Evolutionary conservation across 1,139 yeast genomes (phyloP).

Genomic region (Saccharomycopsis crataegensis): DNA sequence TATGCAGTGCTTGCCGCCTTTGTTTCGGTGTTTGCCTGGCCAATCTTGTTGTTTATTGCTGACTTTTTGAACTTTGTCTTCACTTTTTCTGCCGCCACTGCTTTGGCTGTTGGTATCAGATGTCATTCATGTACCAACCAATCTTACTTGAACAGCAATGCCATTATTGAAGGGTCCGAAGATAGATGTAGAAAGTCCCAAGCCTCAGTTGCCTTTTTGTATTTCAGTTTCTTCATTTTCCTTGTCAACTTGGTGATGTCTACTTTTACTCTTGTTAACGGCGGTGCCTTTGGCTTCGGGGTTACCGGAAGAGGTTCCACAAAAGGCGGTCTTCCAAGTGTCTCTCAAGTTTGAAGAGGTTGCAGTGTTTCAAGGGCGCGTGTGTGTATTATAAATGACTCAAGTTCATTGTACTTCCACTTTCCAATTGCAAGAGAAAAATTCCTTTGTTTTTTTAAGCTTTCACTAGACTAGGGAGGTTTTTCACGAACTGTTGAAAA

Average conservation of each 20-base stretch:
- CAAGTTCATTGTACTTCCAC: too few species aligned
- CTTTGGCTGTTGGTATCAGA: slow-evolving; percentile 84
- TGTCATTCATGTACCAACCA: slow-evolving; percentile 77
- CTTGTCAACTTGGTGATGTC: slow-evolving; percentile 63
- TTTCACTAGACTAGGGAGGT: too few species aligned
- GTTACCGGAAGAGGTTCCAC: slow-evolving; percentile 45
- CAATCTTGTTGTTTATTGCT: slow-evolving; percentile 59
- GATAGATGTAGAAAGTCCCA: slow-evolving; percentile 95
- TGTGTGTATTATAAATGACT: too few species aligned
- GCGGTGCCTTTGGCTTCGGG: slow-evolving; percentile 67
- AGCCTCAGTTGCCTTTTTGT: slow-evolving; percentile 84
- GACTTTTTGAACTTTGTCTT: slow-evolving; percentile 88
- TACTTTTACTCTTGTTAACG: slow-evolving; percentile 45
- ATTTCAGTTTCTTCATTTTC: slow-evolving; percentile 74
- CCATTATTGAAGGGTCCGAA: slow-evolving; percentile 63
- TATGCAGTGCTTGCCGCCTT: slow-evolving; percentile 78
- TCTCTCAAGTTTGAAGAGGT: slow-evolving; percentile 14
- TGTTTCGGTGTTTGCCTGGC: slow-evolving; percentile 78
- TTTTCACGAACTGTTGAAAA: too few species aligned
- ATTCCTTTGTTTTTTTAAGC: too few species aligned
- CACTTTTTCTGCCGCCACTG: slow-evolving; percentile 91
- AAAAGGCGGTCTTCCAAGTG: slow-evolving; percentile 15
- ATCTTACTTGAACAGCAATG: slow-evolving; percentile 54
- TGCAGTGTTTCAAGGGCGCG: not conserved
- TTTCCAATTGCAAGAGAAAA: too few species aligned